Percentiles rank a stretch among this genome's conserved stretches.
Evolutionary conservation across 306 rosid genomes (phyloP).

Genomic region (Castanea sativa): DNA sequence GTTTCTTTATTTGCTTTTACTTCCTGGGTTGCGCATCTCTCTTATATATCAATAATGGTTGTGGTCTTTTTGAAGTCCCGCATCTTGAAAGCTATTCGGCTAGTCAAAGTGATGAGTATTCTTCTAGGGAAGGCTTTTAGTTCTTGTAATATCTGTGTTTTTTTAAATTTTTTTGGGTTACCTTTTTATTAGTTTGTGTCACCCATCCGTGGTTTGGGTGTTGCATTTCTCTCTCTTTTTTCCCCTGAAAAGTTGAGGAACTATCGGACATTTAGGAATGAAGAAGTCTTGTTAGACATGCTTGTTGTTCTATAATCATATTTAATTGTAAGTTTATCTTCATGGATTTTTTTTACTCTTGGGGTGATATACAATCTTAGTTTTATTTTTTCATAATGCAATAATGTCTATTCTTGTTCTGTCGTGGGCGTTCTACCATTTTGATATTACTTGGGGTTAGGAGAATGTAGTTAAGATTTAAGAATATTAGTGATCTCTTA

Average conservation of each 20-base stretch:
- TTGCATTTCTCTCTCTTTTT: constrained; percentile 16
- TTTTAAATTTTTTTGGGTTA: not conserved
- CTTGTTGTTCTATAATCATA: constrained; percentile 32
- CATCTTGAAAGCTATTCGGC: constrained; percentile 26
- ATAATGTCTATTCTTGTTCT: not conserved
- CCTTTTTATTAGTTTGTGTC: constrained; percentile 18
- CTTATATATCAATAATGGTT: constrained; percentile 44
- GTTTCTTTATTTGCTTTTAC: constrained; percentile 40
- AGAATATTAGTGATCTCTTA: not conserved
- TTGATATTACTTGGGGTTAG: not conserved
- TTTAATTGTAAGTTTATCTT: constrained; percentile 33
- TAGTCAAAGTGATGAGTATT: constrained; percentile 31
- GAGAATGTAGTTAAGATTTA: not conserved
- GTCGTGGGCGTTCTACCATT: not conserved
- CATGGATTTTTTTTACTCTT: constrained; percentile 22
- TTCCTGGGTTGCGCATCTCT: constrained; percentile 28
- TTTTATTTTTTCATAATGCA: not conserved
- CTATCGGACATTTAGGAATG: constrained; percentile 30
- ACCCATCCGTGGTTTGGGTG: constrained; percentile 27
- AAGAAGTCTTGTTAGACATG: constrained; percentile 26
- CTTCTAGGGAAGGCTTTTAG: constrained; percentile 41
- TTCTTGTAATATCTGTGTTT: constrained; percentile 42
- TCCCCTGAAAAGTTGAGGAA: constrained; percentile 2
- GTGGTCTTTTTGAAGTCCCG: constrained; percentile 43
- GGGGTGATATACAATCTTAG: not conserved